Conservation (phyloP, 352 stramenopile species). For the Globisporangium paroecandrum region DNA sequence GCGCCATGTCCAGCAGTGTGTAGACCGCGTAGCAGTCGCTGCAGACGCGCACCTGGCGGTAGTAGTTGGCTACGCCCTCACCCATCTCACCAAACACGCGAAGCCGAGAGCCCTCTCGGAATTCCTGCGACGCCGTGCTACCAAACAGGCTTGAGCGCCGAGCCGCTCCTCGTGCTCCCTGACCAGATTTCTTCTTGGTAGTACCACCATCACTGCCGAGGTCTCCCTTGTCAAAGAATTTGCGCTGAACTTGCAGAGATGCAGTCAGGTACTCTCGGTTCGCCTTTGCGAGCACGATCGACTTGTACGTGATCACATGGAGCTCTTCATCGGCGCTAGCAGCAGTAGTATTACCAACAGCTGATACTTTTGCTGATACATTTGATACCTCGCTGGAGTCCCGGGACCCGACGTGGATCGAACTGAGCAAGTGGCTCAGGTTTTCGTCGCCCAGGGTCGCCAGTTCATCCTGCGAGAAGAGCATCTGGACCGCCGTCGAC, state of each 20-base stretch:
- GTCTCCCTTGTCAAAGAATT: not conserved
- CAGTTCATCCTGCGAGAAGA: slow-evolving; percentile 53
- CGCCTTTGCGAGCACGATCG: slow-evolving; percentile 64
- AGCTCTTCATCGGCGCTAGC: slow-evolving; percentile 22
- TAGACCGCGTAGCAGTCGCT: slow-evolving; percentile 85
- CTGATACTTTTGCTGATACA: slow-evolving; percentile 9
- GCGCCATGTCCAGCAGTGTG: slow-evolving; percentile 69
- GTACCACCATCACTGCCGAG: not conserved
- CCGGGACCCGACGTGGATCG: slow-evolving; percentile 34
- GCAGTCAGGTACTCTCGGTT: slow-evolving; percentile 47
- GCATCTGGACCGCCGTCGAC: slow-evolving; percentile 35
- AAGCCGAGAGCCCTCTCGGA: slow-evolving; percentile 45
- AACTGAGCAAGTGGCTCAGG: slow-evolving; percentile 32
- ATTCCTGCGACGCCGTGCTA: slow-evolving; percentile 46
- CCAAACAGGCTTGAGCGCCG: slow-evolving; percentile 37
- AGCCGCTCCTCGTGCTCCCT: not conserved
- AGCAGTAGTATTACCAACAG: not conserved
- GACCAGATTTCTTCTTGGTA: not conserved
- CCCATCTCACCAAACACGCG: slow-evolving; percentile 49
- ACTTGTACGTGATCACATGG: slow-evolving; percentile 70
- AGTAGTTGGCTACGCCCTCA: slow-evolving; percentile 68
- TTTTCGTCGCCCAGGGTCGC: slow-evolving; percentile 34
- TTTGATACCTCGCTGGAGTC: slow-evolving; percentile 3
- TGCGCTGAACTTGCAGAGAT: slow-evolving; percentile 12
- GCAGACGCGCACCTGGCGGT: slow-evolving; percentile 85